Conservation (phyloP, 805 yeast species). For the Vanderwaltozyma verrucispora region DNA sequence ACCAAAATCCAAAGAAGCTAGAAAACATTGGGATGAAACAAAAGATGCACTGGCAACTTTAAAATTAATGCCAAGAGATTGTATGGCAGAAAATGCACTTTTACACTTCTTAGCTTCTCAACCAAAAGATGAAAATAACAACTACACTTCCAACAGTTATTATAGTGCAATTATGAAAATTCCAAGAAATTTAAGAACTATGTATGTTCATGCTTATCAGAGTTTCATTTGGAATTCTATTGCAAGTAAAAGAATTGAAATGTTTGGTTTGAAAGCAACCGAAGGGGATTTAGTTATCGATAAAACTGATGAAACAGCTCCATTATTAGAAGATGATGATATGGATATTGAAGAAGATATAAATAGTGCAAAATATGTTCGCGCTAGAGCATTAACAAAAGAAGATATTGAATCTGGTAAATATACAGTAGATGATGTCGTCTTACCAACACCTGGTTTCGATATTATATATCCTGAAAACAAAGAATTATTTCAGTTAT, state of each 20-base stretch:
- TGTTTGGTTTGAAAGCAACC: slow-evolving; percentile 59
- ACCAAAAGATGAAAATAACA: slow-evolving; percentile 34
- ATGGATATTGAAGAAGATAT: slow-evolving; percentile 65
- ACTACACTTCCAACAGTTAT: slow-evolving; percentile 44
- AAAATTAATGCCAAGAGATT: slow-evolving; percentile 73
- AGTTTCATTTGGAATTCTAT: slow-evolving; percentile 90
- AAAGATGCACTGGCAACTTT: slow-evolving; percentile 55
- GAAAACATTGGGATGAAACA: slow-evolving; percentile 72
- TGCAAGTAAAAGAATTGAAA: slow-evolving; percentile 62
- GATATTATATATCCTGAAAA: slow-evolving; percentile 81
- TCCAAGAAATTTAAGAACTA: slow-evolving; percentile 83
- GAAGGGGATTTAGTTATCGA: slow-evolving; percentile 70
- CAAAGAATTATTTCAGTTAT: slow-evolving; percentile 45
- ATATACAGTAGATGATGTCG: slow-evolving; percentile 69
- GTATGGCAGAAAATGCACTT: slow-evolving; percentile 74
- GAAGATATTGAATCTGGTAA: slow-evolving; percentile 54
- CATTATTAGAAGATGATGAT: slow-evolving; percentile 26
- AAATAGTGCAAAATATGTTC: slow-evolving; percentile 41
- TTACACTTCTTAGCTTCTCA: slow-evolving; percentile 50
- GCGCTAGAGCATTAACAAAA: slow-evolving; percentile 66
- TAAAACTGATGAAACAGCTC: slow-evolving; percentile 15
- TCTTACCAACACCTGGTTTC: slow-evolving; percentile 94
- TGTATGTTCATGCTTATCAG: slow-evolving; percentile 97
- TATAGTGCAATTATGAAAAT: slow-evolving; percentile 77
- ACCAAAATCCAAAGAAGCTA: slow-evolving; percentile 76